phyloP scores from a whole-genome alignment of 345 rosid species.

The Lagerstroemia speciosa region DNA sequence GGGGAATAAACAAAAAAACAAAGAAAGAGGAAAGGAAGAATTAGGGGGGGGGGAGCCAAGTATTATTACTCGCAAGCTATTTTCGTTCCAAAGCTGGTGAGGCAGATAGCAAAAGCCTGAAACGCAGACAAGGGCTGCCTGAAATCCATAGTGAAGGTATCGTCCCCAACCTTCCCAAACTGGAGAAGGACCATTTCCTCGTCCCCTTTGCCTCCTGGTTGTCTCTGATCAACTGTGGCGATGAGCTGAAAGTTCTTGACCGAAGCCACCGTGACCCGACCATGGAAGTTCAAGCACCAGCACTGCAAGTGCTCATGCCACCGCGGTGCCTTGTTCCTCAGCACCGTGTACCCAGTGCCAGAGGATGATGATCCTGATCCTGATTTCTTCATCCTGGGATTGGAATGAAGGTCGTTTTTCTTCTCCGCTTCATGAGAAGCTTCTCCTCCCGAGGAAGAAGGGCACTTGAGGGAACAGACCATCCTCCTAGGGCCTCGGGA shows the following conservation, averaged over 20 bases:
- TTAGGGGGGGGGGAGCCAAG: too few relatives aligned
- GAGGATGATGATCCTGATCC: conserved; percentile 21
- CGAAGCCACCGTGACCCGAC: conserved; percentile 87
- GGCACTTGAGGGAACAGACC: conserved; percentile 63
- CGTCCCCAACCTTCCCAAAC: conserved; percentile 85
- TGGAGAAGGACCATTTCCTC: conserved; percentile 82
- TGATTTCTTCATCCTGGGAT: conserved; percentile 25
- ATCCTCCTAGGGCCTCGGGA: conserved; percentile 98
- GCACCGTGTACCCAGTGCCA: conserved; percentile 28
- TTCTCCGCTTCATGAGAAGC: conserved; percentile 16
- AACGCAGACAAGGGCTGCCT: conserved; percentile 86
- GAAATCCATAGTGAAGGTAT: conserved; percentile 87
- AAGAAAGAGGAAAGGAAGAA: conserved; percentile 3
- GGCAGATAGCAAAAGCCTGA: conserved; percentile 90
- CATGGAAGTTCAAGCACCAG: conserved; percentile 96
- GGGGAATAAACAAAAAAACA: background rate
- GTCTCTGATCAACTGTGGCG: conserved; percentile 68
- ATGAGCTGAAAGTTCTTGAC: conserved; percentile 89
- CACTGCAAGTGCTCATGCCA: conserved; percentile 97
- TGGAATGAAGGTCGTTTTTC: conserved; percentile 13
- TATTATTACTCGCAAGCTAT: conserved; percentile 81
- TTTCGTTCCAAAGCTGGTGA: conserved; percentile 93
- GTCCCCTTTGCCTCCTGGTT: conserved; percentile 79
- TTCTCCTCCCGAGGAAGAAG: conserved; percentile 26
- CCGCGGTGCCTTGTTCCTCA: conserved; percentile 84